Evolutionary conservation across 1,284 basidiomycete genomes (phyloP), one percentile per base, ranked within the genome.

Genomic region (Sporisorium graminicola): DNA sequence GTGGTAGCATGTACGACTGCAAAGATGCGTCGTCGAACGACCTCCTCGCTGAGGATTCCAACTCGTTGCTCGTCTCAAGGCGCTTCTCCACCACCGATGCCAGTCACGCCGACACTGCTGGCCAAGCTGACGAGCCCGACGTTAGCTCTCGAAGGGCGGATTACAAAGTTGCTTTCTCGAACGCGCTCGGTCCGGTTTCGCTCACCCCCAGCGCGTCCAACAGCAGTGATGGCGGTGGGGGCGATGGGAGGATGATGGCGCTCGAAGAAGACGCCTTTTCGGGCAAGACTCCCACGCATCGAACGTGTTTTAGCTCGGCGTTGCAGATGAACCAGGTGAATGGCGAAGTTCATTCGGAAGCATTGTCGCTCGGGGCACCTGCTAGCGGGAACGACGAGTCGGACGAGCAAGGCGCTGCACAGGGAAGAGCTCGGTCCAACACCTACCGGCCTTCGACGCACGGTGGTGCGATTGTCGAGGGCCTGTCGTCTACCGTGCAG

Each of bases 241-340:
- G 9, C 9, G 49, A n/a, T 12, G 16, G 29, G 6, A 52, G 37
- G 22, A 44, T 68, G 42, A 20, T 55, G 18, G 26, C 56, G 26
- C 52, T 75, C n/a, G 73, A 75, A 4, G 73, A 75, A 44, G 73
- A 75, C 37, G 55, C 56, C 0, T 75, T 66, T 27, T 57, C 42
- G 35, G 63, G 57, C 14, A 53, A 60, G n/a, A 75, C 73, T 6
- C 73, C 67, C 6, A 75, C 73, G 2, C 18, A 62, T 13, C 67
- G 66, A 9, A 74, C 66, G 14, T 54, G 51, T 9, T 75, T 75
- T 20, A 53, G 49, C 20, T 43, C 33, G 20, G 20, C 26, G 31
- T 20, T 51, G 49, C 51, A 59, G 7, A 5, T 59, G 14, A 61
- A 42, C n/a, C 53, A 58, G 7, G 29, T 43, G 37, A 31, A 51